These are phyloP conservation scores for Atkinsonella hypoxylon DNA, from an alignment of 2,329 filamentous ascomycete genomes.

Conservation along the genomic window DNA sequence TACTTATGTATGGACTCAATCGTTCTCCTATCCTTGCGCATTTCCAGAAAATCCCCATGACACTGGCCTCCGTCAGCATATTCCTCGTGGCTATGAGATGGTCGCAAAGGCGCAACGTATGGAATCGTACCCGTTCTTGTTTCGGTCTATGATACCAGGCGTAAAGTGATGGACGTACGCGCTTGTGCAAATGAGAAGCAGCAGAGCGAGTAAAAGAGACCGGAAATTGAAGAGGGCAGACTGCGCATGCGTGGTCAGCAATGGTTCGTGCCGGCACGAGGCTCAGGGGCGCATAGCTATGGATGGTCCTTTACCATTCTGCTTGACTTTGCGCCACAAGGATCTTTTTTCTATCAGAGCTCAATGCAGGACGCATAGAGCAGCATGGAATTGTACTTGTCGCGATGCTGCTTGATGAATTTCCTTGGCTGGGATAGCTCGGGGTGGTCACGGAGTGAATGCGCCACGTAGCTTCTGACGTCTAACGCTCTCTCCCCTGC, in stretches of 20 bases:
- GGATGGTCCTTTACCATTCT: background rate
- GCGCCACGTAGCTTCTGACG: background rate
- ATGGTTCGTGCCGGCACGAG: background rate
- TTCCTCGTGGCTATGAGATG: background rate
- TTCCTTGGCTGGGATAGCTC: no score
- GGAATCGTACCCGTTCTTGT: slow-evolving; percentile 67
- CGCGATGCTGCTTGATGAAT: background rate
- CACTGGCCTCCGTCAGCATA: slow-evolving; percentile 28
- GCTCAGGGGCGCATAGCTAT: background rate
- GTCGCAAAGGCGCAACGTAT: background rate
- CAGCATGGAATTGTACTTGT: background rate
- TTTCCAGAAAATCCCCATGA: slow-evolving; percentile 91
- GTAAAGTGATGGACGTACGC: slow-evolving; percentile 87
- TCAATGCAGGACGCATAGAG: no score
- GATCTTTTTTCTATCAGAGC: no score
- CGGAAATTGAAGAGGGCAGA: slow-evolving; percentile 98
- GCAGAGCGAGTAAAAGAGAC: slow-evolving; percentile 83
- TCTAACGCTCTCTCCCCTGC: background rate
- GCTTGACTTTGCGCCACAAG: background rate
- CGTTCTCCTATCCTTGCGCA: slow-evolving; percentile 85
- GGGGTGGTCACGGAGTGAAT: background rate
- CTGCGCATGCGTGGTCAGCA: slow-evolving; percentile 31
- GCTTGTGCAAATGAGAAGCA: slow-evolving; percentile 92
- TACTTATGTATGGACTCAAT: slow-evolving; percentile 86
- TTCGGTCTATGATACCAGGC: slow-evolving; percentile 79